These are phyloP conservation scores for Cladosporium sp. DNA, from an alignment of 2,329 filamentous ascomycete genomes.

Conservation along the genomic window DNA sequence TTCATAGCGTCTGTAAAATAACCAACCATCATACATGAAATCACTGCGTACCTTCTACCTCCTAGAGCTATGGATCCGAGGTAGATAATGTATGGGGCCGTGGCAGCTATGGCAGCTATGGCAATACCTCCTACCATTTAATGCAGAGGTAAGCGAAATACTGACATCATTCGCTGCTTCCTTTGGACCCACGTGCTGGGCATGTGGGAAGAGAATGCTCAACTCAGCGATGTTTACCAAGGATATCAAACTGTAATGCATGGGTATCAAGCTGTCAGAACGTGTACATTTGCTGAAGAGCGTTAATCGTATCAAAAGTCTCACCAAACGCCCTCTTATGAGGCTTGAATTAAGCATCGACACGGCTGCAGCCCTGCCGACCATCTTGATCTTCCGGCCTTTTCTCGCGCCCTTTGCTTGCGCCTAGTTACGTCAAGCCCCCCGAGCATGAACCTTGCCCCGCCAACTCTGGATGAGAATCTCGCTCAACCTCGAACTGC, in stretches of 20 bases:
- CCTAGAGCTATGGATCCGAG: too few species aligned
- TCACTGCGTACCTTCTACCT: too few species aligned
- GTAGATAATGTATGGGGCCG: too few species aligned
- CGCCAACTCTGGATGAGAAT: background rate
- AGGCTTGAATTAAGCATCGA: background rate
- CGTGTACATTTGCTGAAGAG: too few species aligned
- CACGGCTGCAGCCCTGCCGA: background rate
- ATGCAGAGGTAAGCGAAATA: background rate
- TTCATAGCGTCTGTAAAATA: slow-evolving; percentile 6
- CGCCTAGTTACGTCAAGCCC: background rate
- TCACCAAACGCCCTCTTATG: background rate
- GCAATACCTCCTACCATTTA: too few species aligned
- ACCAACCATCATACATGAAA: too few species aligned
- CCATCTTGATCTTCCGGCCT: background rate
- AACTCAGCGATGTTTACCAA: background rate
- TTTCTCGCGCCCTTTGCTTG: background rate
- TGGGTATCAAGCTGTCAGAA: too few species aligned
- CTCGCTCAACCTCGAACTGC: background rate
- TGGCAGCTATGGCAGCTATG: too few species aligned
- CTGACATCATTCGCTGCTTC: background rate
- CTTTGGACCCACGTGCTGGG: background rate
- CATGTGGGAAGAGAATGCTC: background rate
- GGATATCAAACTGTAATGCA: too few species aligned
- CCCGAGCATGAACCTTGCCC: background rate
- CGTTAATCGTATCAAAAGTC: too few species aligned